These are phyloP conservation scores for Hirschfeldia incana DNA, from an alignment of 345 rosid genomes.

Conservation along the genomic window DNA sequence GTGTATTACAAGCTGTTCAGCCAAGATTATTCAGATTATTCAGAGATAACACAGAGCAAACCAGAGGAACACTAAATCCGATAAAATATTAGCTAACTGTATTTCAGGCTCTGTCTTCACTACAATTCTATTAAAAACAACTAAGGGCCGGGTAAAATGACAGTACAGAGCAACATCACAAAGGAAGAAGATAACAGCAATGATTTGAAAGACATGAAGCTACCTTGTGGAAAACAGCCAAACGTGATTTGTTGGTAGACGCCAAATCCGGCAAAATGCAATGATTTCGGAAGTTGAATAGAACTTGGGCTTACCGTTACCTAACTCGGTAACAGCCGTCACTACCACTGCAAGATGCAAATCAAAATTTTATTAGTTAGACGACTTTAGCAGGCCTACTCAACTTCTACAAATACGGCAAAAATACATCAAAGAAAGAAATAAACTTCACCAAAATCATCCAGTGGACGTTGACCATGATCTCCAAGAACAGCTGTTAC, in stretches of 20 bases:
- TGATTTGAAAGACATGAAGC: slow-evolving; percentile 15
- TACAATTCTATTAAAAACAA: neutral
- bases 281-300: slow-evolving; percentile 88
- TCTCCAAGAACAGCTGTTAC: slow-evolving; percentile 99
- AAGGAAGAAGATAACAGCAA: neutral
- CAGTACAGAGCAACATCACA: slow-evolving; percentile 2
- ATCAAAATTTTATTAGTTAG: slow-evolving; percentile 3
- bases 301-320: slow-evolving; percentile 89
- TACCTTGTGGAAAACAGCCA: slow-evolving; percentile 97
- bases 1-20: neutral
- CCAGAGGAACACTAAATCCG: neutral
- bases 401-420: slow-evolving; percentile 6
- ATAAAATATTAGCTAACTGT: neutral
- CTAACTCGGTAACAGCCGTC: slow-evolving; percentile 92
- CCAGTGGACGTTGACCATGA: slow-evolving; percentile 92
- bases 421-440: neutral
- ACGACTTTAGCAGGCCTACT: slow-evolving; percentile 9
- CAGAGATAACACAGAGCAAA: neutral
- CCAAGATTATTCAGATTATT: neutral
- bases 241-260: slow-evolving; percentile 85
- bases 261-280: slow-evolving; percentile 90
- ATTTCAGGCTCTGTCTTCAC: slow-evolving; percentile 6
- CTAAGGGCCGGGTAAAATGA: neutral
- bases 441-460: slow-evolving; percentile 68
- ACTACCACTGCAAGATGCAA: slow-evolving; percentile 67